These are phyloP conservation scores for Fusarium neocosmosporiellum DNA, from an alignment of 2,329 filamentous ascomycete genomes.

Conservation along the genomic window DNA sequence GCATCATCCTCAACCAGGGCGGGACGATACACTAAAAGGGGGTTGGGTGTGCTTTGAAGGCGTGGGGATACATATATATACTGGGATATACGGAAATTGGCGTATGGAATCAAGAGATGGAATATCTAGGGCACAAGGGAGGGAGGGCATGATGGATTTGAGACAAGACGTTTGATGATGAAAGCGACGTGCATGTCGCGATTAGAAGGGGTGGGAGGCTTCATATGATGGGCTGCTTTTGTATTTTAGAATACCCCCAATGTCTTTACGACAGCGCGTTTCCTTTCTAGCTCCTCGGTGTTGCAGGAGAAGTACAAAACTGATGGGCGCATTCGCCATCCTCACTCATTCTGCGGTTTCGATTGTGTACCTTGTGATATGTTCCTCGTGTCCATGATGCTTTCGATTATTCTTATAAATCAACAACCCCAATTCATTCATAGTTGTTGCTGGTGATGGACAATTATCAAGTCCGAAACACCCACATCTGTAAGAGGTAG, in stretches of 20 bases:
- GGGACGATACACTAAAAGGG: conserved; percentile 40
- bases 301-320: conserved; percentile 14
- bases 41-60: background rate
- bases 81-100: conserved; percentile 14
- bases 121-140: conserved; percentile 9
- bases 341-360: background rate
- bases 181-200: conserved; percentile 11
- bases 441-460: background rate
- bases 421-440: background rate
- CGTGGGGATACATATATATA: conserved; percentile 7
- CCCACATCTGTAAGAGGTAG: conserved; percentile 28
- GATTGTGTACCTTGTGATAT: background rate
- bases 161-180: conserved; percentile 22
- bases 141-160: conserved; percentile 18
- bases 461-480: conserved; percentile 1
- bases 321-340: conserved; percentile 6
- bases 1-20: conserved; percentile 65
- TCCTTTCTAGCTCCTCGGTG: conserved; percentile 12
- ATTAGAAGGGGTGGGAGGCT: conserved; percentile 31
- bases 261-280: conserved; percentile 35
- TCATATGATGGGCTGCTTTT: conserved; percentile 35
- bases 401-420: background rate
- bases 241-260: conserved; percentile 45
- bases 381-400: background rate
- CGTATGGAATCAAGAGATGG: conserved; percentile 7